Base-by-base conservation (phyloP, 179 eudicot genomes). In the Silene coronaria region DNA sequence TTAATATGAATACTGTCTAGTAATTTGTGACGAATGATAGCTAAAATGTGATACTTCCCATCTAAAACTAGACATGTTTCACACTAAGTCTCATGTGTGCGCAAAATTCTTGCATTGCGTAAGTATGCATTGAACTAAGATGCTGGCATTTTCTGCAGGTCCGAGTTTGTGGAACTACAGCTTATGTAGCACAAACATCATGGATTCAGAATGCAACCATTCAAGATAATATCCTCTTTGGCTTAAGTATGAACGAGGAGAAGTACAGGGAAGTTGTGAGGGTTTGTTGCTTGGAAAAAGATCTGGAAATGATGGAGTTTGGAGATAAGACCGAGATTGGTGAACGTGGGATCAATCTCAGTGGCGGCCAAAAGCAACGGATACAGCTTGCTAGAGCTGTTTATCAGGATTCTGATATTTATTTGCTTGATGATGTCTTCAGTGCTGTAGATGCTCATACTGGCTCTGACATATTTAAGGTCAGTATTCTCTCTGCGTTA, bases 301-400 rank as follows among this genome's bases (percentile, higher is more conserved):
- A 95, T 81, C 60, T 95, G 79, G 95, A 91, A 81, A 89, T 92
- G 89, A 95, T 95, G 99, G 97, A 95, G 76, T 92, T 81, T 67
- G 99, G 99, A n/a, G 99, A 95, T 82, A 96, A 88, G 84, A 95
- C 99, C 6, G 99, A 95, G 85, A 95, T 95, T 16, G 99, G 99
- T 67, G 99, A 95, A 78, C 99, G 99, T 32, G 99, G 97, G 16
- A 95, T 95, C 77, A 95, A 95, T 74, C 91, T 95, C 60, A 95
- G 97, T 76, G 99, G 99, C 42, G 99, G 97, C 16, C 98, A 94
- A 78, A 94, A 94, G 85, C 98, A 94, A 78, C 76, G 98, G 38
- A 89, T 92, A 72, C 98, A 95, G 67, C 97, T 95, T 8, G 99
- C 97, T 9, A 75, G 99, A 76, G 99, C 99, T 72, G 97, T 92